Conservation (phyloP, 139 green algal genomes). For the Picochlorum sp. region DNA sequence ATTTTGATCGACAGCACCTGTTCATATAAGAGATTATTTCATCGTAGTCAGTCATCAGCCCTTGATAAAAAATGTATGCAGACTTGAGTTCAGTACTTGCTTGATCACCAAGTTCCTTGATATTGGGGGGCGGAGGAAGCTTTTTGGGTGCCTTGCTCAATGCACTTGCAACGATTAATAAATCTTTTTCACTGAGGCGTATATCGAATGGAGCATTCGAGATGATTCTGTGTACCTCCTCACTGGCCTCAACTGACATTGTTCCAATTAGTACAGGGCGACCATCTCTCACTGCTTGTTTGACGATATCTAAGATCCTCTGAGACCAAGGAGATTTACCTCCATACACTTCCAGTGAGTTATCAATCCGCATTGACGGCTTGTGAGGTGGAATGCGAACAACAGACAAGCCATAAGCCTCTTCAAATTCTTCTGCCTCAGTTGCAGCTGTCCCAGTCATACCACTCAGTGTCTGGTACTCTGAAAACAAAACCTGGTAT, state of each 20-base stretch:
- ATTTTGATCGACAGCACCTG: no score
- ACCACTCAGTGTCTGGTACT: slow-evolving; percentile 55
- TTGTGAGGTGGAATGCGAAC: slow-evolving; percentile 74
- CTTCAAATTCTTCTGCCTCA: slow-evolving; percentile 40
- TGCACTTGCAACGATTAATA: slow-evolving; percentile 38
- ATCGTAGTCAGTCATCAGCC: no score
- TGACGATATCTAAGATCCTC: slow-evolving; percentile 18
- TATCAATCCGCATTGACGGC: slow-evolving; percentile 49
- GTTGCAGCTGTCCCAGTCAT: slow-evolving; percentile 63
- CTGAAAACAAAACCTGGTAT: slow-evolving; percentile 60
- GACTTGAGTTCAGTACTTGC: no score
- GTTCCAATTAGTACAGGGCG: slow-evolving; percentile 88
- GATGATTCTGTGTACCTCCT: slow-evolving; percentile 21
- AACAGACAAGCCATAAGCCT: slow-evolving; percentile 56
- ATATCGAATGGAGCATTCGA: background rate
- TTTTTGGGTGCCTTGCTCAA: no score
- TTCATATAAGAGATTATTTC: no score
- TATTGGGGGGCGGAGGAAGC: no score
- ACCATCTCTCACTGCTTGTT: slow-evolving; percentile 9
- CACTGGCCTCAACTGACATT: slow-evolving; percentile 52
- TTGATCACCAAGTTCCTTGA: no score
- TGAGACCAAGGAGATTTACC: background rate
- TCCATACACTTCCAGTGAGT: slow-evolving; percentile 44
- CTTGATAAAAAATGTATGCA: no score
- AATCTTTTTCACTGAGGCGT: background rate